phyloP scores from a whole-genome alignment of 129 eudicot genomes.

The Lactuca sativa region DNA sequence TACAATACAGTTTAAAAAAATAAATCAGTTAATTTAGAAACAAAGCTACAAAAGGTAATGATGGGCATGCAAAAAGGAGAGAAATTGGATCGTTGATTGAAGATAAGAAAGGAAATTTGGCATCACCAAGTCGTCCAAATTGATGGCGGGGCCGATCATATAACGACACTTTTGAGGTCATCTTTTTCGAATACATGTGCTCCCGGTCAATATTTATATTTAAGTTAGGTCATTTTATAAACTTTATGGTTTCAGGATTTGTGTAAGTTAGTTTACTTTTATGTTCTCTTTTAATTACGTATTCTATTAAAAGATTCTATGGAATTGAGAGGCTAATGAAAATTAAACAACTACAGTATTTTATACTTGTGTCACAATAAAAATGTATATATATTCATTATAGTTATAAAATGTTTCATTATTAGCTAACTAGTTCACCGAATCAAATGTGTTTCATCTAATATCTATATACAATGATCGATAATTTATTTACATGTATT shows the following conservation, averaged over 20 bases:
- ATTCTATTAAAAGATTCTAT: too few species aligned
- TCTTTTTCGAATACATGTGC: background rate
- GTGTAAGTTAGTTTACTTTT: background rate
- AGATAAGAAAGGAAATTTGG: conserved; percentile 10
- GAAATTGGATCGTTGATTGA: background rate
- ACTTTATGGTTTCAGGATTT: background rate
- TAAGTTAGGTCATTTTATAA: background rate
- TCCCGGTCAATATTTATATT: conserved; percentile 11
- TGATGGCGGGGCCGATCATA: conserved; percentile 26
- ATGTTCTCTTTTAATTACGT: too few species aligned
- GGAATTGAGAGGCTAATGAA: too few species aligned
- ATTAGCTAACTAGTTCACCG: too few species aligned
- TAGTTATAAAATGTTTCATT: too few species aligned
- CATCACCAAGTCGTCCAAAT: conserved; percentile 16
- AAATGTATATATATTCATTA: too few species aligned
- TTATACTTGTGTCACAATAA: too few species aligned
- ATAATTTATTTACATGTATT: too few species aligned
- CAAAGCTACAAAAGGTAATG: background rate
- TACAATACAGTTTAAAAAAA: too few species aligned
- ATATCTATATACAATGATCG: too few species aligned
- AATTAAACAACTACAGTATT: too few species aligned
- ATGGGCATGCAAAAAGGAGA: background rate
- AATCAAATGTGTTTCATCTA: too few species aligned
- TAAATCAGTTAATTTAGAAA: background rate
- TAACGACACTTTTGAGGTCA: conserved; percentile 23